Percentiles rank a stretch among this genome's conserved stretches.
These are phyloP conservation scores for Aspergillus ibericus DNA, from an alignment of 2,329 filamentous ascomycete genomes.

Conservation along the genomic window DNA sequence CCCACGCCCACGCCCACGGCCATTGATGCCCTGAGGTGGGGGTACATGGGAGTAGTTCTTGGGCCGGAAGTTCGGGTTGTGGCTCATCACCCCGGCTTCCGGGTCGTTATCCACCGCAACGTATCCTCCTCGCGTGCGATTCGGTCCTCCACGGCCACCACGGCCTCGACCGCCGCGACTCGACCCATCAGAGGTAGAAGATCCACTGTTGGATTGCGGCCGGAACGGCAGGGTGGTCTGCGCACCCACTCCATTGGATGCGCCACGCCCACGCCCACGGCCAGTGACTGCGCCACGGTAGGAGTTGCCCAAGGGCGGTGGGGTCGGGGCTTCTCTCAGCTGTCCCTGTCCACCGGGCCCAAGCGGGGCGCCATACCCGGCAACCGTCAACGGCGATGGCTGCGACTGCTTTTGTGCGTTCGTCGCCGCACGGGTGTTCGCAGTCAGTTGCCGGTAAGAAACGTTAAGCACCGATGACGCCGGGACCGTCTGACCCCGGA, in stretches of 20 bases:
- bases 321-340: slow-evolving; percentile 56
- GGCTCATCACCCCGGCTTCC: slow-evolving; percentile 53
- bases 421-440: slow-evolving; percentile 45
- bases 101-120: slow-evolving; percentile 51
- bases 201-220: slow-evolving; percentile 29
- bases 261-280: slow-evolving; percentile 35
- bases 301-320: slow-evolving; percentile 58
- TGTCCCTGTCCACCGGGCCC: slow-evolving; percentile 62
- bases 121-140: slow-evolving; percentile 39
- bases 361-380: slow-evolving; percentile 57
- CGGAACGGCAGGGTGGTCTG: slow-evolving; percentile 33
- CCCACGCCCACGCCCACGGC: slow-evolving; percentile 34
- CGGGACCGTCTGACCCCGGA: slow-evolving; percentile 89
- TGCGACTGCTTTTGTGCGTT: slow-evolving; percentile 56
- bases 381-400: slow-evolving; percentile 54
- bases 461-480: slow-evolving; percentile 87
- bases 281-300: slow-evolving; percentile 59
- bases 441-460: slow-evolving; percentile 76
- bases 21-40: slow-evolving; percentile 44
- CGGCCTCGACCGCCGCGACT: slow-evolving; percentile 33
- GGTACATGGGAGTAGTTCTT: slow-evolving; percentile 55
- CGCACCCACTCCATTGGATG: slow-evolving; percentile 24
- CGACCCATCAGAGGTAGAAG: slow-evolving; percentile 20
- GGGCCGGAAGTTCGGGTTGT: slow-evolving; percentile 58
- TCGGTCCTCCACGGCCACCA: slow-evolving; percentile 32